Base-by-base conservation (phyloP, 257 asterid species). In the Solanum lycopersicoides region DNA sequence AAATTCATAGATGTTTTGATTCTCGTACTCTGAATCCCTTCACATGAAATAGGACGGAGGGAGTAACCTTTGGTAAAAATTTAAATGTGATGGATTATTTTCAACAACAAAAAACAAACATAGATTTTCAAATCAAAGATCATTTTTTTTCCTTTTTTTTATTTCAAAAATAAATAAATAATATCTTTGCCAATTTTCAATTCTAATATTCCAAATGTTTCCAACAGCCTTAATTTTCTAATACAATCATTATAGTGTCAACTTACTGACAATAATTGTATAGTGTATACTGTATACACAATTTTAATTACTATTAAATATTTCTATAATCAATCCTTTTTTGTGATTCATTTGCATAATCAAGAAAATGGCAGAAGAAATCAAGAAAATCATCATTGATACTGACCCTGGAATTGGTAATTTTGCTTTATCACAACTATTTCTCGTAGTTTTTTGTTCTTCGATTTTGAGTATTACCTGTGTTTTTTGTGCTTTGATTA, bases 321-420 rank as follows among this genome's bases (percentile, higher is more conserved):
- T 72, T 72, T 72, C 25, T 21, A 18, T 72, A 72, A 72, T 72
- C 3, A 37, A 74, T 53, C n/a, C n/a, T 16, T 53, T 18, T 35
- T 35, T 53, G 2, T 14, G 3, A 18, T 53, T 53, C 63, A 72
- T 72, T 72, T 72, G 79, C 44, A 72, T 72, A 72, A 34, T 72
- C 7, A 20, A 74, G 13, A 63, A 56, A 56, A 84, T 84, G 87
- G 63, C 42, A 47, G 37, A 28, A 34, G 91, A 91, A 80, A 93
- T 88, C 89, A 96, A 95, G 96, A 96, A 95, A 91, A 94, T 95
- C 92, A 95, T 96, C 91, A 94, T 96, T 88, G 99, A 96, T 84
- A 96, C 99, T 15, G 99, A 96, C 85, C 99, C 99, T 39, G 99
- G 99, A 73, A 86, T 94, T 59, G 99, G 98, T 94, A 94, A 53